Conservation (phyloP, 306 rosid genomes). For the Chamaecrista fasciculata region DNA sequence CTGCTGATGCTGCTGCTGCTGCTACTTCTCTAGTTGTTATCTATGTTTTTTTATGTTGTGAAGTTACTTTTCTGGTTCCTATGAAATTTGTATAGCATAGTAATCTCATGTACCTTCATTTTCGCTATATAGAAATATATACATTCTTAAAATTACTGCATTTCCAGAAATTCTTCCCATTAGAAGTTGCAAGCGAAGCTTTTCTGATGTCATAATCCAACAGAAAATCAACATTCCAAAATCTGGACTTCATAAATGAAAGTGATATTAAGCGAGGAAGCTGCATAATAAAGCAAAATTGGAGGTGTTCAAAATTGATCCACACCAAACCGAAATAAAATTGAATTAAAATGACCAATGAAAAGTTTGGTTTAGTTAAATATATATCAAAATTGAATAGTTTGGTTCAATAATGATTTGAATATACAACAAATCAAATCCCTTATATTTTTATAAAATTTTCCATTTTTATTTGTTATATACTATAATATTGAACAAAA, state of each 20-base stretch:
- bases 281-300: not conserved
- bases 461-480: no score
- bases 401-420: no score
- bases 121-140: slow-evolving; percentile 32
- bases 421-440: no score
- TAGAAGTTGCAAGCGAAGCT: not conserved
- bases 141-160: not conserved
- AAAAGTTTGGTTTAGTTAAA: no score
- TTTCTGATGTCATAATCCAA: no score
- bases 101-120: slow-evolving; percentile 36
- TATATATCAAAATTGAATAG: no score
- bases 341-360: no score
- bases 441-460: no score
- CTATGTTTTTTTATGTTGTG: slow-evolving; percentile 6
- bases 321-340: no score
- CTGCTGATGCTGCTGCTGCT: no score
- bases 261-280: not conserved
- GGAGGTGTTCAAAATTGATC: no score
- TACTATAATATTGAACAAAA: no score
- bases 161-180: not conserved
- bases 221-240: not conserved
- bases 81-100: slow-evolving; percentile 32
- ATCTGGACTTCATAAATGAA: not conserved
- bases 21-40: slow-evolving; percentile 23
- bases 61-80: slow-evolving; percentile 33